These are phyloP conservation scores for Diaporthe ampelina DNA, from an alignment of 2,329 filamentous ascomycete genomes.

Conservation along the genomic window DNA sequence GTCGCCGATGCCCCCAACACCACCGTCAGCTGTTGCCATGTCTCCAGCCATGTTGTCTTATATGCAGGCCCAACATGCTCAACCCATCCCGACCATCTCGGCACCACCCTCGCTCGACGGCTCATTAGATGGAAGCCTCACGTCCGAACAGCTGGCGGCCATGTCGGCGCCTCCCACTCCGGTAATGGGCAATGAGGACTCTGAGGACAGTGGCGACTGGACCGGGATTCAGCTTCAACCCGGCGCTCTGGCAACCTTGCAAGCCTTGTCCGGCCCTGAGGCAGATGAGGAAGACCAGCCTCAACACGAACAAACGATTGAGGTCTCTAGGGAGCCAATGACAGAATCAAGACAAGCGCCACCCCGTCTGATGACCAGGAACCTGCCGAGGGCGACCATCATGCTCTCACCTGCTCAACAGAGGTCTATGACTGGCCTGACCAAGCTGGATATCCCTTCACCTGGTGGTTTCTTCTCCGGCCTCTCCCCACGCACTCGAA, in stretches of 20 bases:
- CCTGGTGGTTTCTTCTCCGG: conserved; percentile 93
- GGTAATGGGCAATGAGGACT: conserved; percentile 71
- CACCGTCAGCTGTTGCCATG: conserved; percentile 78
- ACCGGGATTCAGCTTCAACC: conserved; percentile 81
- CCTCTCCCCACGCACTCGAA: conserved; percentile 79
- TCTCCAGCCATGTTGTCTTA: conserved; percentile 81
- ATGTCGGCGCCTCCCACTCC: conserved; percentile 90
- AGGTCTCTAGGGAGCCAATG: conserved; percentile 60
- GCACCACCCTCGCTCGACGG: conserved; percentile 91
- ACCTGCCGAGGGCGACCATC: conserved; percentile 50
- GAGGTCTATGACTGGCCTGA: conserved; percentile 78
- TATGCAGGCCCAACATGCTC: conserved; percentile 73
- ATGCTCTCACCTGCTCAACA: conserved; percentile 64
- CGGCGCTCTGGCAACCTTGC: conserved; percentile 83
- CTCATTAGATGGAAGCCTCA: conserved; percentile 89
- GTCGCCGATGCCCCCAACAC: conserved; percentile 74
- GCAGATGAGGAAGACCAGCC: conserved; percentile 71
- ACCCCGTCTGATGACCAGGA: conserved; percentile 63
- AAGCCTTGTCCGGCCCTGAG: conserved; percentile 75
- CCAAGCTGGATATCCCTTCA: conserved; percentile 88
- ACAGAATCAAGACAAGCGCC: conserved; percentile 68
- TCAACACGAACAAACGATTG: conserved; percentile 68
- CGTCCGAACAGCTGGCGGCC: conserved; percentile 87
- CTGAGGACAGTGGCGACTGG: conserved; percentile 75
- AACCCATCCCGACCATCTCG: conserved; percentile 79